A percentile compares a stretch with the other conserved stretches of the same genome.
phyloP scores from a whole-genome alignment of 163 green algal species.

The Trebouxia gelatinosa region DNA sequence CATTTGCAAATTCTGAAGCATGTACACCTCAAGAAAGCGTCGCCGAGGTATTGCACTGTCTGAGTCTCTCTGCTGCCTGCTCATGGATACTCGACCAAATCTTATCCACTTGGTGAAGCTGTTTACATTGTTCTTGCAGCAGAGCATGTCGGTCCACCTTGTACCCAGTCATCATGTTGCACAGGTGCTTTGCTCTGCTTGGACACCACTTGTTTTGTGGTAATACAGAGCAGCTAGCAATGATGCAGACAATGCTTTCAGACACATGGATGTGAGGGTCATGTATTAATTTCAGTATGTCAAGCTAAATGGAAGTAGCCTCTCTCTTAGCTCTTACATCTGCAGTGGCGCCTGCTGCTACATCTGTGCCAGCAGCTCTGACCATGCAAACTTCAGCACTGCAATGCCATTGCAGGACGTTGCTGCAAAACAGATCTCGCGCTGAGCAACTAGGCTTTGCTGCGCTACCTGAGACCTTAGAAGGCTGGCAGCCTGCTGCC shows the following conservation, averaged over 20 bases:
- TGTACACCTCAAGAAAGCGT: constrained; percentile 12
- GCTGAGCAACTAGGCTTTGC: constrained; percentile 2
- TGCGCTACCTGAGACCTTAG: background rate
- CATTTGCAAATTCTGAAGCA: constrained; percentile 20
- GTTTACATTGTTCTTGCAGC: too few species aligned
- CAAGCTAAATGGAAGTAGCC: background rate
- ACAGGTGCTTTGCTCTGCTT: background rate
- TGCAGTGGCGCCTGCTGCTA: background rate
- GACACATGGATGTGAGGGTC: too few species aligned
- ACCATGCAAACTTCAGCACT: background rate
- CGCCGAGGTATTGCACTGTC: background rate
- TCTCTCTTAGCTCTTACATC: background rate
- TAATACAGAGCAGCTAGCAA: too few species aligned
- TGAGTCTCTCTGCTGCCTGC: background rate
- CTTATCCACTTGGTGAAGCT: too few species aligned
- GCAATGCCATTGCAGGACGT: background rate
- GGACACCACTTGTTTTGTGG: background rate
- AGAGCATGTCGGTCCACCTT: too few species aligned
- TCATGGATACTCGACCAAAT: too few species aligned
- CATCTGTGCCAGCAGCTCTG: background rate
- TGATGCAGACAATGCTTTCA: too few species aligned
- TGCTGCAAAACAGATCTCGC: background rate
- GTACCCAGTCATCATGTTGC: too few species aligned
- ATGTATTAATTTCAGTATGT: too few species aligned
- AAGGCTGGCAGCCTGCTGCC: background rate